Base-by-base conservation (phyloP, 2,329 filamentous ascomycete genomes). In the Alternaria viburni region DNA sequence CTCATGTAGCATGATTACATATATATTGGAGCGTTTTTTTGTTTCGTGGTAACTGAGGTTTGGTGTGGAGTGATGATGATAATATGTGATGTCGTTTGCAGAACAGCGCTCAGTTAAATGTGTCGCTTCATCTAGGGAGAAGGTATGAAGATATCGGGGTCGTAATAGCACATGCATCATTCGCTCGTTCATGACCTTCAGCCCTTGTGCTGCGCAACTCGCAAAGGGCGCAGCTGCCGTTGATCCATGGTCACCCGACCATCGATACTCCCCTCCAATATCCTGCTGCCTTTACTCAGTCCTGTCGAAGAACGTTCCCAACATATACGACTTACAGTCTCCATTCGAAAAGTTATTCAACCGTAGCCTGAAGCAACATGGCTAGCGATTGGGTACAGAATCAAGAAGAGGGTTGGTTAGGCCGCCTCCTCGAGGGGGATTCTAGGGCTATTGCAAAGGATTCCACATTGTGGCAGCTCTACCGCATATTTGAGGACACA, bases 1-100 rank as follows among this genome's bases (percentile, higher is more conserved):
- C 59, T 26, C 36, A 62, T 26, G 56, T 62, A 62, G 50, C 60
- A 54, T 62, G 50, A 54, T 51, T 44, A 62, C 44, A 51, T 46
- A 58, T 41, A 59, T 41, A 44, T 57, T 57, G 59, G 32, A 52
- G 54, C 26, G 45, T 44, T 44, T 30, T 36, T 36, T 54, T 52
- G 43, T 59, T 26, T 26, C 19, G 57, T 47, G 36, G 44, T 7
- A 41, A 49, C 7, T n/a, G 5, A 3, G 13, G 8, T 26, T n/a
- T n/a, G 11, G 3, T 23, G 26, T 44, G 26, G n/a, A 30, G 25
- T 26, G 25, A 26, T 10, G 25, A 1, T 26, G 25, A 26, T 26
- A 9, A 26, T 26, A 9, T 26, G 25, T 26, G 25, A 26, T 26
- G 25, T 25, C 23, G 23, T 26, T 23, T 23, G 21, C 21, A 23